Conservation (phyloP, 129 eudicot species). For the Pittosporum tobira region DNA sequence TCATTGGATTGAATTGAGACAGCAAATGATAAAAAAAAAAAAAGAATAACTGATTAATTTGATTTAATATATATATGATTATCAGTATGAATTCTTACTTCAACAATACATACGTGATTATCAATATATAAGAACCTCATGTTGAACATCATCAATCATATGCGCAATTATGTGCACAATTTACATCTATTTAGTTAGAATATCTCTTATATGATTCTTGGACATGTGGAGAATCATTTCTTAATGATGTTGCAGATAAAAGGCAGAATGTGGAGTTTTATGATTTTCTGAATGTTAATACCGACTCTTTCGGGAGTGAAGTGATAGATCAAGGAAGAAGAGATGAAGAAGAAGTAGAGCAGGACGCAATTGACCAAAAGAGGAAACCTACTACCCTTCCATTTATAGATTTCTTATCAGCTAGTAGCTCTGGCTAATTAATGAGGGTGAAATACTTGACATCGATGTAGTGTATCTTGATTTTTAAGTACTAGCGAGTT, state of each 20-base stretch:
- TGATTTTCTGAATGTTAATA: constrained; percentile 64
- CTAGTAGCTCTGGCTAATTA: constrained; percentile 8
- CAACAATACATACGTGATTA: neutral
- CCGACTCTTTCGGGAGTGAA: constrained; percentile 54
- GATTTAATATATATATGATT: no score
- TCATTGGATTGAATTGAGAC: no score
- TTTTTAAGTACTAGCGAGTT: no score
- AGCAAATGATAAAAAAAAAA: no score
- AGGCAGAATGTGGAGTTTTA: constrained; percentile 44
- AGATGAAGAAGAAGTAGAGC: constrained; percentile 45
- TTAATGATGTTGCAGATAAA: constrained; percentile 26
- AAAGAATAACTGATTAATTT: no score
- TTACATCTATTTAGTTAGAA: neutral
- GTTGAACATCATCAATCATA: neutral
- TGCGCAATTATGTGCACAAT: neutral
- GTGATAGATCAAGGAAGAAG: constrained; percentile 45
- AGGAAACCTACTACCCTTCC: constrained; percentile 14
- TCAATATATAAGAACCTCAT: no score
- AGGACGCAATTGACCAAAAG: constrained; percentile 21
- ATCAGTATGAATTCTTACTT: neutral
- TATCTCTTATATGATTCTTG: neutral
- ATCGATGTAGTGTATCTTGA: no score
- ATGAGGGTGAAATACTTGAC: no score
- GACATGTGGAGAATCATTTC: neutral
- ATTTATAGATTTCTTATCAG: constrained; percentile 61